Conservation (phyloP, 495 filamentous ascomycete species). For the Hyaloscypha hepaticicola region DNA sequence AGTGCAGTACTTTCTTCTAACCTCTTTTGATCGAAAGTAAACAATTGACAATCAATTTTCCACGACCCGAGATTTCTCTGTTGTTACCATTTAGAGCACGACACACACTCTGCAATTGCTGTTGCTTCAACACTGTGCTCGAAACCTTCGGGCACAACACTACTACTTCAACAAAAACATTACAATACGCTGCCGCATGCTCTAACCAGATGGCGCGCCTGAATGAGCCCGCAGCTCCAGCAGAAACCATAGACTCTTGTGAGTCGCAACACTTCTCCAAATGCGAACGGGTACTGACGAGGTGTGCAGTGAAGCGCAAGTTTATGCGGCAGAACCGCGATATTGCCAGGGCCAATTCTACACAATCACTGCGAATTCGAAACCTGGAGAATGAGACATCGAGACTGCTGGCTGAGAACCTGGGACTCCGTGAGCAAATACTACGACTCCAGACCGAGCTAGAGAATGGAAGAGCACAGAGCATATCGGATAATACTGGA, state of each 20-base stretch:
- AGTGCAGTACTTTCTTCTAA: conserved; percentile 1
- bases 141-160: neutral
- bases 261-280: conserved; percentile 40
- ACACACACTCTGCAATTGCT: neutral
- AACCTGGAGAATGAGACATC: conserved; percentile 81
- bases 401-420: conserved; percentile 81
- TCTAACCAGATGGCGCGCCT: conserved; percentile 73
- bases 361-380: conserved; percentile 86
- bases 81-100: neutral
- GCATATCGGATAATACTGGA: conserved; percentile 60
- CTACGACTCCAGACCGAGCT: conserved; percentile 69
- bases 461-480: conserved; percentile 46
- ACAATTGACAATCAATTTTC: conserved; percentile 13
- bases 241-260: conserved; percentile 81
- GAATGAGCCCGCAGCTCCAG: conserved; percentile 71
- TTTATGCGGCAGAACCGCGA: conserved; percentile 94
- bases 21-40: conserved; percentile 14
- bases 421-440: conserved; percentile 75
- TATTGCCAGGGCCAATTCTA: conserved; percentile 86
- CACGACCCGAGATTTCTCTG: conserved; percentile 7
- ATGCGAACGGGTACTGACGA: conserved; percentile 10
- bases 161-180: neutral
- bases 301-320: conserved; percentile 68
- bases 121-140: neutral
- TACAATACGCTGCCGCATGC: conserved; percentile 25